A percentile compares a stretch with the other conserved stretches of the same genome.
These are phyloP conservation scores for Verticillium nubilum DNA, from an alignment of 2,329 filamentous ascomycete species.

Conservation along the genomic window DNA sequence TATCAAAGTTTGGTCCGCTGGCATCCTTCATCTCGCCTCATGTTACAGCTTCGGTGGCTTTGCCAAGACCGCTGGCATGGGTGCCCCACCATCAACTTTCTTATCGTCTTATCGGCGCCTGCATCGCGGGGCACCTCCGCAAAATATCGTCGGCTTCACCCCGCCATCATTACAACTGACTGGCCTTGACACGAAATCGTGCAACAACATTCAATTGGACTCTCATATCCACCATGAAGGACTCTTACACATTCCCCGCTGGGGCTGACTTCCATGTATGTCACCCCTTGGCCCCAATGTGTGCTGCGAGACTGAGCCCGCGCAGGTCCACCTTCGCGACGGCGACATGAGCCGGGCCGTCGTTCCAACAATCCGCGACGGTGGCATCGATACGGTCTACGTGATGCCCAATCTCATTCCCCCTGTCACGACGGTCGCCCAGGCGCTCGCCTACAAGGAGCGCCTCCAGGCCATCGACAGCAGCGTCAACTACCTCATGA, in stretches of 20 bases:
- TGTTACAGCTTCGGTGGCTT: neutral
- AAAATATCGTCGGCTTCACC: conserved; percentile 1
- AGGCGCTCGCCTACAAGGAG: conserved; percentile 62
- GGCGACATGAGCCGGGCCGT: conserved; percentile 57
- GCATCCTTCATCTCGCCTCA: neutral
- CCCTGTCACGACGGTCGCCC: conserved; percentile 53
- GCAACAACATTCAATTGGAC: neutral
- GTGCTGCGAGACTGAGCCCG: neutral
- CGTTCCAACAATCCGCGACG: conserved; percentile 44
- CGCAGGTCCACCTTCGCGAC: conserved; percentile 65
- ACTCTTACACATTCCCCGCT: neutral
- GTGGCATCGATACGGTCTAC: conserved; percentile 60
- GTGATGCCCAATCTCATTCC: conserved; percentile 63
- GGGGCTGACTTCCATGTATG: conserved; percentile 1
- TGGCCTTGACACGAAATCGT: neutral
- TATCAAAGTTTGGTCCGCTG: neutral
- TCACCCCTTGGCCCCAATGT: neutral
- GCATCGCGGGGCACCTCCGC: conserved; percentile 1
- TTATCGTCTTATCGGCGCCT: conserved; percentile 1
- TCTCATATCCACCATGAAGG: neutral
- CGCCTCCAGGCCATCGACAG: conserved; percentile 55
- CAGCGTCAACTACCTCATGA: conserved; percentile 67
- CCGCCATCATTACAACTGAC: neutral
- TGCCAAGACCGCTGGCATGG: neutral
- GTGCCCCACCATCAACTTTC: neutral